Conservation (phyloP, 176 grass and related monocot genomes). For the Hyparrhenia diplandra region DNA sequence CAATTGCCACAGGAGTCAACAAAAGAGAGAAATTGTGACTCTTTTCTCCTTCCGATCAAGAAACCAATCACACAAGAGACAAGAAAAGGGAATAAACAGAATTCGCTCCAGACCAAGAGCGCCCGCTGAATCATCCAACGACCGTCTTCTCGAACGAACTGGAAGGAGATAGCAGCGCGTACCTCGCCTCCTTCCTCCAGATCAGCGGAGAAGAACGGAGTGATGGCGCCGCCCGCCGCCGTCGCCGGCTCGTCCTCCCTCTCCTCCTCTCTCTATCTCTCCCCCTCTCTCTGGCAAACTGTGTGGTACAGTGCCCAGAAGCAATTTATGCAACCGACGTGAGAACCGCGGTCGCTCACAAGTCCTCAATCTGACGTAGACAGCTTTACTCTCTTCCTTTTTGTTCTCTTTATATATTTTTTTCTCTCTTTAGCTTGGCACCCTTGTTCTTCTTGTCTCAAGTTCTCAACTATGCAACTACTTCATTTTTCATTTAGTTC, state of each 20-base stretch:
- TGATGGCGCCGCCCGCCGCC: background rate
- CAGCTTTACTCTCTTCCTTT: background rate
- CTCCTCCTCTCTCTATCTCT: background rate
- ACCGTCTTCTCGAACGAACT: background rate
- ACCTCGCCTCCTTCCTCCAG: slow-evolving; percentile 11
- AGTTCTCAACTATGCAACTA: background rate
- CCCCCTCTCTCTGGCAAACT: background rate
- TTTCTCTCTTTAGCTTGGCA: background rate
- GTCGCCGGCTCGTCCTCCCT: background rate
- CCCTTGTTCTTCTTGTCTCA: background rate
- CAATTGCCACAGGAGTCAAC: background rate
- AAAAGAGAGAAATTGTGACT: background rate
- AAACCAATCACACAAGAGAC: too few relatives aligned
- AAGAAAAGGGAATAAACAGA: background rate
- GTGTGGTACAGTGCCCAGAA: slow-evolving; percentile 4
- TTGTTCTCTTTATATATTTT: background rate
- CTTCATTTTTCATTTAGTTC: background rate
- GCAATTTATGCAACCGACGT: slow-evolving; percentile 35
- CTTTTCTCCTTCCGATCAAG: background rate
- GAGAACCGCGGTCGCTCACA: slow-evolving; percentile 22
- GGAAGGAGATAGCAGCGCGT: background rate
- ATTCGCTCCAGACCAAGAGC: background rate
- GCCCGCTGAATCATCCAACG: background rate
- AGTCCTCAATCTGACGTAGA: slow-evolving; percentile 31
- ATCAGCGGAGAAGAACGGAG: slow-evolving; percentile 4